Evolutionary conservation across 495 filamentous ascomycete species (phyloP).

Genomic region (Penicillium egyptiacum): DNA sequence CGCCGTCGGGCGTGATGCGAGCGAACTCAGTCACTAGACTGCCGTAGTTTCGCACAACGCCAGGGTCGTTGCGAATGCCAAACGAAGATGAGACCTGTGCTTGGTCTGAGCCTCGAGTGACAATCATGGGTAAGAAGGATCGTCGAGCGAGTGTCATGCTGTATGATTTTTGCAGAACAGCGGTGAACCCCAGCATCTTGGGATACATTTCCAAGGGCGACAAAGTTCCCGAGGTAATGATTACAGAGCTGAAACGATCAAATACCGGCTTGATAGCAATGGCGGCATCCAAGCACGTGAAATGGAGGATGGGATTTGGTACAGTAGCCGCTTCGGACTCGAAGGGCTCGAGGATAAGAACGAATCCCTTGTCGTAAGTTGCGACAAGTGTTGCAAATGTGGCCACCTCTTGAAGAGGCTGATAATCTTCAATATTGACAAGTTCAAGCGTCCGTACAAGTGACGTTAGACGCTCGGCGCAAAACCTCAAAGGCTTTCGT

Average conservation of each 20-base stretch:
- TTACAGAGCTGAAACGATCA: slow-evolving; percentile 94
- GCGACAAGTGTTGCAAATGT: slow-evolving; percentile 97
- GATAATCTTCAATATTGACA: slow-evolving; percentile 96
- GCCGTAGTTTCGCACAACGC: slow-evolving; percentile 93
- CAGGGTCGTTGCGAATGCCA: slow-evolving; percentile 90
- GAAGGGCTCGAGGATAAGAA: slow-evolving; percentile 93
- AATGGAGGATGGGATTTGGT: slow-evolving; percentile 92
- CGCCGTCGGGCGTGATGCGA: slow-evolving; percentile 90
- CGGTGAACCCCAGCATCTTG: slow-evolving; percentile 91
- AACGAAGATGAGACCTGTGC: slow-evolving; percentile 87
- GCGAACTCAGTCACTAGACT: slow-evolving; percentile 89
- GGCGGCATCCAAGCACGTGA: slow-evolving; percentile 94
- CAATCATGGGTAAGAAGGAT: slow-evolving; percentile 96
- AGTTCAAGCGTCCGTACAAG: slow-evolving; percentile 94
- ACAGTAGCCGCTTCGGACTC: slow-evolving; percentile 95
- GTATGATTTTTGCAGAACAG: slow-evolving; percentile 95
- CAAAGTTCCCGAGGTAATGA: slow-evolving; percentile 97
- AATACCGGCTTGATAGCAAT: slow-evolving; percentile 99
- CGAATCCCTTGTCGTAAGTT: slow-evolving; percentile 96
- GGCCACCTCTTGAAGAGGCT: slow-evolving; percentile 94
- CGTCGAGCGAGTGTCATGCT: slow-evolving; percentile 93
- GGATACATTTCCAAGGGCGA: slow-evolving; percentile 99
- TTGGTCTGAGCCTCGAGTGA: slow-evolving; percentile 93
- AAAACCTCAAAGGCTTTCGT: slow-evolving; percentile 92
- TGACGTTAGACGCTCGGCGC: slow-evolving; percentile 90